Evolutionary conservation across 2,329 filamentous ascomycete species (phyloP).

Genomic region (Neonectria coccinea): DNA sequence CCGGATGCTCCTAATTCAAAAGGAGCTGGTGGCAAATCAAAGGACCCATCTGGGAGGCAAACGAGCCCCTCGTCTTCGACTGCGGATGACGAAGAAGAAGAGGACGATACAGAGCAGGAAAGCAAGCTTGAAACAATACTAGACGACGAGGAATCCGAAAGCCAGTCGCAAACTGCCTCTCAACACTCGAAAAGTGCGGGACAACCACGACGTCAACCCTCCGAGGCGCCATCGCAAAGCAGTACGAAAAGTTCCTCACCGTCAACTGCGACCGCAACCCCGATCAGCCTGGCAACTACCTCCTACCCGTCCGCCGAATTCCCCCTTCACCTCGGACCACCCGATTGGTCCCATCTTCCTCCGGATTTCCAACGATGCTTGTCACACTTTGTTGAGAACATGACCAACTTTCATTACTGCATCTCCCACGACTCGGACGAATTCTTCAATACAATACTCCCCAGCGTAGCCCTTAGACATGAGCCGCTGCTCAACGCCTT

Average conservation of each 20-base stretch:
- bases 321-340: constrained; percentile 41
- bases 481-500: constrained; percentile 88
- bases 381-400: constrained; percentile 79
- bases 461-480: constrained; percentile 77
- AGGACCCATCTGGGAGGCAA: constrained; percentile 54
- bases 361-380: constrained; percentile 83
- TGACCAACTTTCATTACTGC: constrained; percentile 86
- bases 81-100: constrained; percentile 61
- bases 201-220: constrained; percentile 54
- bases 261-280: constrained; percentile 60
- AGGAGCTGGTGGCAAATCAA: constrained; percentile 49
- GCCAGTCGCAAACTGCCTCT: constrained; percentile 34
- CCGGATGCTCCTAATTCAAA: constrained; percentile 73
- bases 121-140: constrained; percentile 63
- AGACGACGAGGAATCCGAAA: constrained; percentile 65
- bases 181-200: constrained; percentile 21
- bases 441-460: constrained; percentile 79
- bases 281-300: constrained; percentile 47
- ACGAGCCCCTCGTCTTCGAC: constrained; percentile 66
- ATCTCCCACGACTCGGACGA: constrained; percentile 76
- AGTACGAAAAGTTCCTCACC: constrained; percentile 65
- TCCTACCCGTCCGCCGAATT: constrained; percentile 45
- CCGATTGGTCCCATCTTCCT: constrained; percentile 70
- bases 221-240: constrained; percentile 66
- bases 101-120: constrained; percentile 52